Evolutionary conservation across 2,329 filamentous ascomycete species (phyloP).

Genomic region (Orbilia javanica): DNA sequence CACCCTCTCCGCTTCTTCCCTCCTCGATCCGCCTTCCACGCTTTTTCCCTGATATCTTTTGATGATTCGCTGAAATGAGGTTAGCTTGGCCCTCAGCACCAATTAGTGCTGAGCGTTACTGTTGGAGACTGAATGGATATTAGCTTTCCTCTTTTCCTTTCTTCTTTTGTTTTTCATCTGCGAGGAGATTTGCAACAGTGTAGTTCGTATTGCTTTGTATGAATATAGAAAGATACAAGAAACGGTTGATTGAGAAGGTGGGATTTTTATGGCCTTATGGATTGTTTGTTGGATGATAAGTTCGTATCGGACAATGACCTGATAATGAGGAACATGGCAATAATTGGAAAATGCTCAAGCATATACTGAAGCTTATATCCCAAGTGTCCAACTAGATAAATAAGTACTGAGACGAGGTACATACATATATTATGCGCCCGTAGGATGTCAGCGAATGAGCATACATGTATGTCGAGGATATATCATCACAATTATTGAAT

Average conservation of each 20-base stretch:
- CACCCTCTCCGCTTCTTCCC: conserved; percentile 41
- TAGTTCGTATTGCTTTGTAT: too few relatives aligned
- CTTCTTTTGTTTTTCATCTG: not conserved
- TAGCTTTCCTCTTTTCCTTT: not conserved
- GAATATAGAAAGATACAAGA: not conserved
- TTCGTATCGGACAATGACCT: too few relatives aligned
- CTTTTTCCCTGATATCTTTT: not conserved
- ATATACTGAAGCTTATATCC: too few relatives aligned
- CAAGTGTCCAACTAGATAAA: too few relatives aligned
- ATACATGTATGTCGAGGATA: conserved; percentile 13
- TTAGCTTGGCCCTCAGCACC: conserved; percentile 15
- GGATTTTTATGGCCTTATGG: not conserved
- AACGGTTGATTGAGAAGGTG: not conserved
- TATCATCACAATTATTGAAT: conserved; percentile 24
- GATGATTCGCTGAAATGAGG: conserved; percentile 15
- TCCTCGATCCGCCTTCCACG: conserved; percentile 38
- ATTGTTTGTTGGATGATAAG: not conserved
- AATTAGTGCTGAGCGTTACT: conserved; percentile 2
- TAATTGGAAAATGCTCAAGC: too few relatives aligned
- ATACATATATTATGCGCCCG: too few relatives aligned
- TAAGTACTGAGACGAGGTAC: too few relatives aligned
- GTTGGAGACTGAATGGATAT: conserved; percentile 27
- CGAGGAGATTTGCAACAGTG: conserved; percentile 14
- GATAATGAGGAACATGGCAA: too few relatives aligned
- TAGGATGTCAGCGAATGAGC: too few relatives aligned